Base-by-base conservation (phyloP, 306 rosid genomes). In the Acmispon strigosus region DNA sequence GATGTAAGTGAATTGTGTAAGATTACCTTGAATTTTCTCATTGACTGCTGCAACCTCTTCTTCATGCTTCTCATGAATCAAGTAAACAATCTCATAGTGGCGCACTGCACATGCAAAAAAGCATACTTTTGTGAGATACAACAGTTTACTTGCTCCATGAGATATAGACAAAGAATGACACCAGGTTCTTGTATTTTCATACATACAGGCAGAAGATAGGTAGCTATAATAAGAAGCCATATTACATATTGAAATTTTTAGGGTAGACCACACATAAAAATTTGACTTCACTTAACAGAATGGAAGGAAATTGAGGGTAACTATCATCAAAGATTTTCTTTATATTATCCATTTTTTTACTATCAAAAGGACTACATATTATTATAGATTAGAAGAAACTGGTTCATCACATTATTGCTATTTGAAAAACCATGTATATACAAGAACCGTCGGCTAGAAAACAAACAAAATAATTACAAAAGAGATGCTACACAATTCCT, bases 41-140 rank as follows among this genome's bases (percentile, higher is more conserved):
- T 86, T 89, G 66, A 91, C 95, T 80, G 67, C 72, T 62, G 76
- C 87, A 55, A 91, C 96, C 72, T 94, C 92, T 61, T 91, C 95
- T 3, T 69, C 91, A 50, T 86, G 81, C 78, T 87, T 77, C 85
- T 94, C 97, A 41, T 94, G 94, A 80, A 94, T 91, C 60, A 94
- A 72, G 82, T 89, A 94, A 20, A 94, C 85, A 78, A 91, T 56
- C 79, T 94, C 99, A 18, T 94, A 91, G 86, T 94, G 99, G 73
- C 96, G 90, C 88, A 82, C 99, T 94, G 84, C 47, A 77, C 15
- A 69, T 51, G 69, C 53, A 73, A 68, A 50, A 34, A 44, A 62
- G 43, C 63, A 55, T 19, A 34, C 44, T 13, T 55, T 20, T 54
- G 50, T 78, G 65, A 72, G 74, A 74, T 55, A 77, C 18, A 77